Evolutionary conservation across 2,329 filamentous ascomycete genomes (phyloP).

Genomic region (Fusarium sororula): DNA sequence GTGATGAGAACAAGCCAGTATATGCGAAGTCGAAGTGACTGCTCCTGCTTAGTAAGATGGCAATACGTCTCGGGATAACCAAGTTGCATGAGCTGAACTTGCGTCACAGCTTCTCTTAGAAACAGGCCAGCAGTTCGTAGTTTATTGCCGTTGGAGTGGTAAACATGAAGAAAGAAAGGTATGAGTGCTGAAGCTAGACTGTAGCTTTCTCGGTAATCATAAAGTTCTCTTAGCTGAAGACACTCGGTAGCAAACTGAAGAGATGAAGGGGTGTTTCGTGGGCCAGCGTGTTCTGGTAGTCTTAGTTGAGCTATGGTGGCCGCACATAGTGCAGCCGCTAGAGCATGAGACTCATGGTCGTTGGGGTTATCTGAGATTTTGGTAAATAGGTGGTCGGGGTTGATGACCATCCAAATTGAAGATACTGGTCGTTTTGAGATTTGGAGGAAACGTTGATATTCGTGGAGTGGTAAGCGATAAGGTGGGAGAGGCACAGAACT

Average conservation of each 20-base stretch:
- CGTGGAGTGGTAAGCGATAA: constrained; percentile 26
- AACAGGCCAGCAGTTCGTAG: constrained; percentile 39
- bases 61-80: constrained; percentile 33
- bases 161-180: constrained; percentile 43
- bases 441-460: constrained; percentile 33
- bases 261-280: constrained; percentile 20
- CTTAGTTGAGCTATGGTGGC: constrained; percentile 42
- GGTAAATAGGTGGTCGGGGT: constrained; percentile 26
- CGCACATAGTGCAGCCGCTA: constrained; percentile 41
- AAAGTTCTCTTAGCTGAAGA: constrained; percentile 28
- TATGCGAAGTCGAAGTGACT: constrained; percentile 30
- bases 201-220: constrained; percentile 38
- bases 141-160: constrained; percentile 43
- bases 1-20: constrained; percentile 43
- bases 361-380: constrained; percentile 18
- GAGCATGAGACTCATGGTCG: constrained; percentile 36
- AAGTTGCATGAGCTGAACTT: constrained; percentile 36
- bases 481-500: background rate
- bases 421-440: constrained; percentile 33
- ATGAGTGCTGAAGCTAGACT: constrained; percentile 33
- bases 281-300: constrained; percentile 34
- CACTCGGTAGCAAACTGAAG: constrained; percentile 31
- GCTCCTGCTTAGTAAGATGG: constrained; percentile 18
- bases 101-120: constrained; percentile 39
- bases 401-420: constrained; percentile 40